Conservation (phyloP, 441 rosid genomes). For the Brassica balearica region DNA sequence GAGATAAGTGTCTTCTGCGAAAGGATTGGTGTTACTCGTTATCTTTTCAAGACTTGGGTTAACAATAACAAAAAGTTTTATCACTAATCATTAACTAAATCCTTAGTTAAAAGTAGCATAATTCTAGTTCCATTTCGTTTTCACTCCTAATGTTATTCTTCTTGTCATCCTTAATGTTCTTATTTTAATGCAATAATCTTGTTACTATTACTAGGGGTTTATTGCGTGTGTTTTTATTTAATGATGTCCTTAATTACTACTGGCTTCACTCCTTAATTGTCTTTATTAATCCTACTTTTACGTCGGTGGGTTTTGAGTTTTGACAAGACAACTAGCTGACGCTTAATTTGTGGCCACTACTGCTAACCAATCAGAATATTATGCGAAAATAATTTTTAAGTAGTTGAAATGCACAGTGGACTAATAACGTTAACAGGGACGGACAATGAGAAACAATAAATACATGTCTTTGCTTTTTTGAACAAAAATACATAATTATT, state of each 20-base stretch:
- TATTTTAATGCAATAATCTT: conserved; percentile 7
- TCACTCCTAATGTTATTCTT: background rate
- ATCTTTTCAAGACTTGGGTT: conserved; percentile 50
- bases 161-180: conserved; percentile 4
- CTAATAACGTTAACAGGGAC: conserved; percentile 14
- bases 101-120: background rate
- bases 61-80: conserved; percentile 49
- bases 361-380: conserved; percentile 26
- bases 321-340: conserved; percentile 47
- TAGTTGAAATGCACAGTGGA: background rate
- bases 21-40: conserved; percentile 48
- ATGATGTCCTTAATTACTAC: conserved; percentile 18
- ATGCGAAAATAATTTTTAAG: background rate
- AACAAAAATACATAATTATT: background rate
- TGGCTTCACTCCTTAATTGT: conserved; percentile 11
- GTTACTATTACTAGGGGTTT: background rate
- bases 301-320: conserved; percentile 39
- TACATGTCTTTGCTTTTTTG: background rate
- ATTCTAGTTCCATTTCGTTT: conserved; percentile 21
- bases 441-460: conserved; percentile 4
- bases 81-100: conserved; percentile 19
- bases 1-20: conserved; percentile 48
- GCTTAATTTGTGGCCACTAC: conserved; percentile 31
- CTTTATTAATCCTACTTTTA: conserved; percentile 11
- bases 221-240: conserved; percentile 2